Evolutionary conservation across 169 alveolate genomes (phyloP).

Genomic region (Plasmodium sp.): DNA sequence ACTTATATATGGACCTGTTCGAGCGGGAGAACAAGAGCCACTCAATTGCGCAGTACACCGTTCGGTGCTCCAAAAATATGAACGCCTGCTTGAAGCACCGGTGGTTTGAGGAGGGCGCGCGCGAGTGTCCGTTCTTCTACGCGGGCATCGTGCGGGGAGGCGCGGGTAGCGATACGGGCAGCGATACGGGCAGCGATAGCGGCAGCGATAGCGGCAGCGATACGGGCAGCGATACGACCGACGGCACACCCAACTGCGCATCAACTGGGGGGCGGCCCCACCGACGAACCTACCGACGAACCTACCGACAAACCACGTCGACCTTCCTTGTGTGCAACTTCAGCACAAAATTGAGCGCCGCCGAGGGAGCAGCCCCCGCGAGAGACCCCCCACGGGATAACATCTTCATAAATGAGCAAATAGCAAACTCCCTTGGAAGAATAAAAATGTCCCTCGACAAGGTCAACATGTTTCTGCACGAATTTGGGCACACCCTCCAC

Average conservation of each 20-base stretch:
- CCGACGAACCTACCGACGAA: constrained; percentile 53
- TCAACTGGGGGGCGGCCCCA: background rate
- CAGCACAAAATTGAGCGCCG: constrained; percentile 12
- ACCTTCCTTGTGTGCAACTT: constrained; percentile 82
- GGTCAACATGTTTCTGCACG: constrained; percentile 81
- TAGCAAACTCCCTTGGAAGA: constrained; percentile 4
- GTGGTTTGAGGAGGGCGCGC: constrained; percentile 40
- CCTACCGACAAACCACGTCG: constrained; percentile 79
- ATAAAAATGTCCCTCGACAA: constrained; percentile 71
- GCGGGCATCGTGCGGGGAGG: constrained; percentile 36
- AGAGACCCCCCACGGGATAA: background rate
- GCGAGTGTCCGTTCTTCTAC: constrained; percentile 32
- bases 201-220: background rate
- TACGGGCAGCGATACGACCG: background rate
- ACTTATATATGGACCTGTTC: constrained; percentile 83
- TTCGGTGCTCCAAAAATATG: constrained; percentile 83
- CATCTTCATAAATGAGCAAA: background rate
- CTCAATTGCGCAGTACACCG: constrained; percentile 85
- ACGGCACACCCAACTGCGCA: background rate
- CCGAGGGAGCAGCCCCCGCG: background rate
- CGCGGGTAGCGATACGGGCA: background rate
- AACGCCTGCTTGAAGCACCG: constrained; percentile 46
- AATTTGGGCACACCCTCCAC: constrained; percentile 86
- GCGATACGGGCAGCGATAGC: background rate
- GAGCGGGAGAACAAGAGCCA: constrained; percentile 78